Evolutionary conservation across 108 stramenopile species (phyloP).

Genomic region (Schizochytrium sp.): DNA sequence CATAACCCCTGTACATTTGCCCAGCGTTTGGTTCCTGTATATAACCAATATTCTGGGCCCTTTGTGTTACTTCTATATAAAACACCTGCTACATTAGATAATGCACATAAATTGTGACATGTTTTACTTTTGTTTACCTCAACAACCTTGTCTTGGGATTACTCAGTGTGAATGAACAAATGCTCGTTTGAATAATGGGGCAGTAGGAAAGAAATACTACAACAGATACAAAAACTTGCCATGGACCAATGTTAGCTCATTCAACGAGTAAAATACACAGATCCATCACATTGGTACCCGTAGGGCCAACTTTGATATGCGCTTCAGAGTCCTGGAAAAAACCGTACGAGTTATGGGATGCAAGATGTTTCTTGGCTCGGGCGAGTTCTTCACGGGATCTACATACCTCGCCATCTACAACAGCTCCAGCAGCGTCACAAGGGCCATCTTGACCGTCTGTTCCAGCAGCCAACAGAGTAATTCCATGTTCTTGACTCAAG

Average conservation of each 20-base stretch:
- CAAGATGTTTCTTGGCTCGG: background rate
- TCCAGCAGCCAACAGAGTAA: slow-evolving; percentile 37
- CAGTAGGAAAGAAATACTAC: background rate
- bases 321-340: background rate
- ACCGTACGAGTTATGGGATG: slow-evolving; percentile 48
- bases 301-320: slow-evolving; percentile 57
- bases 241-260: background rate
- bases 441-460: slow-evolving; percentile 64
- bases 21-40: too few relatives aligned
- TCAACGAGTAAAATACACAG: background rate
- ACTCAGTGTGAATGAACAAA: too few relatives aligned
- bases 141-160: too few relatives aligned
- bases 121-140: too few relatives aligned
- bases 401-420: slow-evolving; percentile 40
- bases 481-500: background rate
- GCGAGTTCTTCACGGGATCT: slow-evolving; percentile 18
- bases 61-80: too few relatives aligned
- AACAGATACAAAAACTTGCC: background rate
- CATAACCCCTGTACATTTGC: too few relatives aligned
- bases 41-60: too few relatives aligned
- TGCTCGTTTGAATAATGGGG: background rate
- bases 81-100: too few relatives aligned
- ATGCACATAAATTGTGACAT: too few relatives aligned
- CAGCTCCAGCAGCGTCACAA: slow-evolving; percentile 62
- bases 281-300: slow-evolving; percentile 66